Conservation (phyloP, 306 rosid species). For the Medicago arabica region DNA sequence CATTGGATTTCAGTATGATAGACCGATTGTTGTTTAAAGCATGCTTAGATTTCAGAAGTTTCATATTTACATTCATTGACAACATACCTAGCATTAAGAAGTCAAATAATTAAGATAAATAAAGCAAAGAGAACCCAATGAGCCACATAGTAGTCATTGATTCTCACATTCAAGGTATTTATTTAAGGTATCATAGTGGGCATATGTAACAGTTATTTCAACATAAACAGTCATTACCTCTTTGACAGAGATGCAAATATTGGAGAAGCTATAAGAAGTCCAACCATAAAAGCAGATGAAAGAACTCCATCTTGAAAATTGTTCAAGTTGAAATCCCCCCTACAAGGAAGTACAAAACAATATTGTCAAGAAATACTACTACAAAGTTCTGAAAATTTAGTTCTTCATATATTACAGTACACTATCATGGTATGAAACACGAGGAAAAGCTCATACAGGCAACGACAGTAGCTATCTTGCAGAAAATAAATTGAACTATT, state of each 20-base stretch:
- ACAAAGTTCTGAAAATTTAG: not conserved
- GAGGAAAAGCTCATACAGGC: constrained; percentile 31
- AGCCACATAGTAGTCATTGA: not conserved
- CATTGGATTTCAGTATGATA: not conserved
- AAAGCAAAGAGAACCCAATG: not conserved
- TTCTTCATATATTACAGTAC: not conserved
- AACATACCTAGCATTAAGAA: constrained; percentile 2
- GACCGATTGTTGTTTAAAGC: not conserved
- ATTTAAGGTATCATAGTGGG: not conserved
- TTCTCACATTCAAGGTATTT: constrained; percentile 8
- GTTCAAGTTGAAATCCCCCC: constrained; percentile 69
- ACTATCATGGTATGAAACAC: constrained; percentile 15
- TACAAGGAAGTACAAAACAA: constrained; percentile 37
- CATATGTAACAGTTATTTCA: constrained; percentile 11
- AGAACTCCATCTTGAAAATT: constrained; percentile 77
- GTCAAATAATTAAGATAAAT: not conserved
- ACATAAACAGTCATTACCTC: constrained; percentile 50
- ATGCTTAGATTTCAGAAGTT: constrained; percentile 30
- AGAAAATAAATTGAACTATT: constrained; percentile 12
- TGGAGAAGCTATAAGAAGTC: constrained; percentile 78
- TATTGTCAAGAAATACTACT: constrained; percentile 2
- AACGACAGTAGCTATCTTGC: not conserved
- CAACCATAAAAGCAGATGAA: constrained; percentile 82
- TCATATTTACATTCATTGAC: constrained; percentile 15
- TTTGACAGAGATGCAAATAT: constrained; percentile 71